These are phyloP conservation scores for Phlebiopsis flavidoalba DNA, from an alignment of 768 basidiomycete genomes.

Conservation along the genomic window DNA sequence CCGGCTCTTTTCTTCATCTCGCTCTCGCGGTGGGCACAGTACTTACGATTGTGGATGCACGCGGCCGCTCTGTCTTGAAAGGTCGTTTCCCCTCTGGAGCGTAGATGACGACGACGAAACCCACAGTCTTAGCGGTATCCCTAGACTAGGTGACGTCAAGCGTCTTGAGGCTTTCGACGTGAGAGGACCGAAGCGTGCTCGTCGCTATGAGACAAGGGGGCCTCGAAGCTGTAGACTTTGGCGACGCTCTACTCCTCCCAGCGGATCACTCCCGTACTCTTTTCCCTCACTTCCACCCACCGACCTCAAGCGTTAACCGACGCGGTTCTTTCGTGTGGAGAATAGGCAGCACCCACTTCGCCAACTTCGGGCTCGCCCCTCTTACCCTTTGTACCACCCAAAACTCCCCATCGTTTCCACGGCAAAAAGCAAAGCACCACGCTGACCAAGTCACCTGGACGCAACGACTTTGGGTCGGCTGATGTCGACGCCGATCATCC, in stretches of 20 bases:
- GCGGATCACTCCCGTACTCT: conserved; percentile 73
- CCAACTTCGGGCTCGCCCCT: conserved; percentile 30
- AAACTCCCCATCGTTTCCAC: conserved; percentile 20
- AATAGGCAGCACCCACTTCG: conserved; percentile 67
- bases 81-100: conserved; percentile 79
- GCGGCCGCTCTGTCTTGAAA: conserved; percentile 79
- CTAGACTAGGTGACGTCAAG: conserved; percentile 77
- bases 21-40: conserved; percentile 84
- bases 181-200: conserved; percentile 65
- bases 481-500: conserved; percentile 47
- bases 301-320: conserved; percentile 57
- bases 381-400: conserved; percentile 26
- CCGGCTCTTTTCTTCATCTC: conserved; percentile 86
- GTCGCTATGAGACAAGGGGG: conserved; percentile 87
- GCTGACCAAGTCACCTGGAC: conserved; percentile 43
- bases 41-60: conserved; percentile 84
- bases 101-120: conserved; percentile 52
- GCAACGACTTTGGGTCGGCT: conserved; percentile 42
- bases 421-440: conserved; percentile 47
- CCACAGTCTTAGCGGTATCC: conserved; percentile 15
- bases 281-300: conserved; percentile 67
- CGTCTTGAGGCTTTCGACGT: conserved; percentile 81
- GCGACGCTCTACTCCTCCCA: conserved; percentile 74
- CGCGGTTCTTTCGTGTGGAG: conserved; percentile 78
- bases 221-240: conserved; percentile 73